Percentiles rank a stretch among this genome's conserved stretches.
phyloP scores from a whole-genome alignment of 176 grass and related monocot species.

The Paspalum notatum region DNA sequence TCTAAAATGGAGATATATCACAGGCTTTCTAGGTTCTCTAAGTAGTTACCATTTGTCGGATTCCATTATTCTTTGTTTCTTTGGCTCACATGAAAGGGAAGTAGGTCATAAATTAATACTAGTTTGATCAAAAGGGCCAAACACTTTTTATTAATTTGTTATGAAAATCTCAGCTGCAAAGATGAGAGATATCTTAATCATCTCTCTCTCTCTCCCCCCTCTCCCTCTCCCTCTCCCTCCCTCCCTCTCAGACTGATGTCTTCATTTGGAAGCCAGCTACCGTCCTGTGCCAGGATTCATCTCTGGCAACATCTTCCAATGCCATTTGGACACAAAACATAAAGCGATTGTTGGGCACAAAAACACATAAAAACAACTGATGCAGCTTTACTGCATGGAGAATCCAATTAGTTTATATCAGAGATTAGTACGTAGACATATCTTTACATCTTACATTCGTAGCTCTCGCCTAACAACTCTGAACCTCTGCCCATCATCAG shows the following conservation, averaged over 20 bases:
- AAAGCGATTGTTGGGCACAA: conserved; percentile 12
- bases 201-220: neutral
- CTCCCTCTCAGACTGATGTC: neutral
- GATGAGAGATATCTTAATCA: conserved; percentile 23
- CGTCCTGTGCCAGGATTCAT: conserved; percentile 40
- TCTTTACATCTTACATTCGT: conserved; percentile 43
- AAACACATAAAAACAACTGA: conserved; percentile 2
- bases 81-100: conserved; percentile 33
- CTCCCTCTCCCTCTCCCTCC: neutral
- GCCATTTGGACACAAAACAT: conserved; percentile 39
- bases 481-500: conserved; percentile 47
- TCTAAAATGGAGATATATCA: conserved; percentile 22
- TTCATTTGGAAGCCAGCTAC: conserved; percentile 43
- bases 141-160: conserved; percentile 29
- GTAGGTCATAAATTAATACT: conserved; percentile 34
- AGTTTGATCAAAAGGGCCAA: conserved; percentile 28
- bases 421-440: conserved; percentile 40
- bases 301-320: conserved; percentile 49
- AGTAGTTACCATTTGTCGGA: conserved; percentile 51
- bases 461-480: conserved; percentile 49
- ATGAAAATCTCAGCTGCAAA: conserved; percentile 33
- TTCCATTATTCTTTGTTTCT: conserved; percentile 43
- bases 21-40: conserved; percentile 47
- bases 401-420: conserved; percentile 49
- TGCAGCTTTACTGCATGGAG: conserved; percentile 34